phyloP scores from a whole-genome alignment of 176 grass and related monocot species.

The Oryza glumipatula region DNA sequence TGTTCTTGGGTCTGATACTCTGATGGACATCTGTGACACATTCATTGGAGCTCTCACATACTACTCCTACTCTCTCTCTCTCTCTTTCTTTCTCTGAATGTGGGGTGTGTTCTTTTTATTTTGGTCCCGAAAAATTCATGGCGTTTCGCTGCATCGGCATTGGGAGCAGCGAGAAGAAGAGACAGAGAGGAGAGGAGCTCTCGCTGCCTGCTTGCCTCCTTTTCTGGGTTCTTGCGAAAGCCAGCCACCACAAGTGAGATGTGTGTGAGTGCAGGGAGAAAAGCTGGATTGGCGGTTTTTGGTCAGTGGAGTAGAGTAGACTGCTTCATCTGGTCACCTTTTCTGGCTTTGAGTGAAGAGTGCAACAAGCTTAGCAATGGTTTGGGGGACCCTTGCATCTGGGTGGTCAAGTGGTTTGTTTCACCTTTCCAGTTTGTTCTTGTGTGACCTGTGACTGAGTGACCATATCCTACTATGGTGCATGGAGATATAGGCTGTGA shows the following conservation, averaged over 20 bases:
- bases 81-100: not conserved
- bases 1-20: not conserved
- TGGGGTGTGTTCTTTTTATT: not conserved
- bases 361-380: not conserved
- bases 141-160: slow-evolving; percentile 32
- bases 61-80: not conserved
- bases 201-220: slow-evolving; percentile 7
- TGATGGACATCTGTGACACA: slow-evolving; percentile 14
- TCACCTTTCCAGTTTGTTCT: slow-evolving; percentile 22
- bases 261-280: not conserved
- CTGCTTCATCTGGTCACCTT: not conserved
- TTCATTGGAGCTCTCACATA: slow-evolving; percentile 1
- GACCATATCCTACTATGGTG: not conserved
- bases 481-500: no score
- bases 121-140: not conserved
- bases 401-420: slow-evolving; percentile 32
- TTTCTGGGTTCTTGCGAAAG: slow-evolving; percentile 44
- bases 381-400: not conserved
- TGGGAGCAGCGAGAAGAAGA: not conserved
- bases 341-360: not conserved
- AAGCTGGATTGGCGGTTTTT: slow-evolving; percentile 28
- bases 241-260: not conserved
- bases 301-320: not conserved
- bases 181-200: no score
- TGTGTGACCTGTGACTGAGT: slow-evolving; percentile 14